Evolutionary conservation across 768 basidiomycete genomes (phyloP), one percentile per base, ranked within the genome.

Genomic region (Lanmaoa pseudosensibilis): DNA sequence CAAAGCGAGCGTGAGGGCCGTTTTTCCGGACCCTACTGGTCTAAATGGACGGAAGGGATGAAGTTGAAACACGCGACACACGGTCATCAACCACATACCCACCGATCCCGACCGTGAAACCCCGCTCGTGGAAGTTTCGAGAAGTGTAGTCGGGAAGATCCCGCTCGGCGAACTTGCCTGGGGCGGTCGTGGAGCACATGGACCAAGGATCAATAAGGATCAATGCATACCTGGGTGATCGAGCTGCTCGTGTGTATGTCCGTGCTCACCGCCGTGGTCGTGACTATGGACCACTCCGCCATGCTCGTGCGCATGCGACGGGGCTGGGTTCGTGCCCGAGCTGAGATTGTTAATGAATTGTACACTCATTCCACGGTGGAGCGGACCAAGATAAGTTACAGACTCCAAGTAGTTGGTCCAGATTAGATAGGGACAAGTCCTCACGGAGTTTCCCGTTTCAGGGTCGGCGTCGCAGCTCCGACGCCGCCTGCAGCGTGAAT

Each of bases 11-110:
- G 94, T 91, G 61, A 98, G 74, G 0, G 96, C 96, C 0, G 96
- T 98, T 78, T 99, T 98, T 4, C 96, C 96, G 2, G 95, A 97
- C 11, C 95, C 95, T n/a, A 98, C 95, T 2, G 95, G 95, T 0
- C 95, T 97, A 45, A 27, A 52, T 60, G 38, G 38, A 48, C n/a
- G 48, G 32, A 18, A 46, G 37, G 25, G 13, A 45, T 56, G 38
- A 36, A 40, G 25, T n/a, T 2, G 38, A 53, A 40, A 30, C 6
- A 15, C 7, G 9, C 46, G 39, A 41, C 37, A 52, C 59, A 12
- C 33, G 43, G 49, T 18, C 27, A 37, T 36, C 15, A 43, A 39
- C 36, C 6, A 74, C 87, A 46, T 66, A 95, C 95, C 95, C 95
- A 66, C 96, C 96, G 53, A 98, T 98, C n/a, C 96, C 96, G 56